Evolutionary conservation across 164 flowering plant species (phyloP), one percentile per base, ranked within the genome.

Genomic region (Annona squamosa): DNA sequence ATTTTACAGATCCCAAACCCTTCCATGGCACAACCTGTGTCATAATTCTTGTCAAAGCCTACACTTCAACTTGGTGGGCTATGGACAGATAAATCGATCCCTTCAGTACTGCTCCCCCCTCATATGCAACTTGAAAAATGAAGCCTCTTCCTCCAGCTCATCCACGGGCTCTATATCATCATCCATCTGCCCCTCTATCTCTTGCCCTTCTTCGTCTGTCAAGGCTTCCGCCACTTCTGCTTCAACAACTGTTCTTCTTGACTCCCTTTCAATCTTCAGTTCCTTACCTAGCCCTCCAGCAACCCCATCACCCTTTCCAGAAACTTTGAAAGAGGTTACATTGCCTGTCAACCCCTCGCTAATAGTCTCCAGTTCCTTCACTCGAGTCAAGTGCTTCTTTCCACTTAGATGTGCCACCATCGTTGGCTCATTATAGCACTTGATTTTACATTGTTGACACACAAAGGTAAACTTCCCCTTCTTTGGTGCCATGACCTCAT

Each of bases 321-420:
- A 4, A 42, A 64, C 47, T 5, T 57, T 17, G 5, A 10, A 12
- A 26, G 1, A 3, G 44, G 7, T 42, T 2, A 42, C n/a, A 43
- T 19, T 48, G 9, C 45, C 26, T 10, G 59, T 6, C 3, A 16
- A 16, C 59, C 57, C 57, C 10, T 16, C 48, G 16, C 7, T 4
- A 3, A 1, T 5, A 71, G 46, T 5, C 46, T 10, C 17, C 44
- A 4, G 68, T 46, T 65, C n/a, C 42, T 71, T 16, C 69, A 72
- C 17, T 26, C 46, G 61, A 44, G 67, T 43, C 2, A 19, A 12
- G 62, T 72, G 74, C 69, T 72, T 72, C 63, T 65, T 72, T 43
- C 74, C 74, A 16, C 44, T 13, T 26, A 46, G 19, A 63, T 71
- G 73, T 0, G 17, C 56, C 2, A 7, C 52, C 74, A 64, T 26